phyloP scores from a whole-genome alignment of 2,329 filamentous ascomycete genomes.

The Aspergillus amoenus region DNA sequence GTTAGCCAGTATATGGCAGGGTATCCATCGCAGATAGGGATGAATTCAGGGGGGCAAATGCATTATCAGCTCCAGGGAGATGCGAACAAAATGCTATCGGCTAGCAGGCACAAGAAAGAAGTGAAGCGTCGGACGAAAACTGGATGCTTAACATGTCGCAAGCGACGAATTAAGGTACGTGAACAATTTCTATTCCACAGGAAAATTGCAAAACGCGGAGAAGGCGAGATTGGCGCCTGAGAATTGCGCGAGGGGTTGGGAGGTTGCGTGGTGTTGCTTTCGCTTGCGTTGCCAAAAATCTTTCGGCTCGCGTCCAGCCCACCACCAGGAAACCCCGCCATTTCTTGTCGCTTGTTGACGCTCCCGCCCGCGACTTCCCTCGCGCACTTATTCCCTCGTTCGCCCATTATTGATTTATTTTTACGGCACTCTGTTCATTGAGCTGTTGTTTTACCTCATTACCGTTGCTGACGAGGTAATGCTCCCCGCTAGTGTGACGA shows the following conservation, averaged over 20 bases:
- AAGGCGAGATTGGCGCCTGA: neutral
- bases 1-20: slow-evolving; percentile 57
- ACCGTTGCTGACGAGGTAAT: slow-evolving; percentile 9
- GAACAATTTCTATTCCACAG: slow-evolving; percentile 7
- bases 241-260: slow-evolving; percentile 10
- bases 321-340: slow-evolving; percentile 23
- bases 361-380: slow-evolving; percentile 18
- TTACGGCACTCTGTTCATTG: neutral
- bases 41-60: slow-evolving; percentile 48
- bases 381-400: slow-evolving; percentile 2
- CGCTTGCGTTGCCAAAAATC: slow-evolving; percentile 22
- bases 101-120: slow-evolving; percentile 65
- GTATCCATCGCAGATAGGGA: slow-evolving; percentile 34
- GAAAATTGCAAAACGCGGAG: neutral
- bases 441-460: neutral
- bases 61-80: slow-evolving; percentile 53
- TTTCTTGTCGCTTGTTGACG: slow-evolving; percentile 25
- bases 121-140: slow-evolving; percentile 75
- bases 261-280: slow-evolving; percentile 20
- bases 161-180: slow-evolving; percentile 71
- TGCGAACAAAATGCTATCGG: slow-evolving; percentile 55
- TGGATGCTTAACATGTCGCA: slow-evolving; percentile 65
- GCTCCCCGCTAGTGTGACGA: slow-evolving; percentile 77
- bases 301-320: slow-evolving; percentile 19
- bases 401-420: neutral